Base-by-base conservation (phyloP, 2,329 filamentous ascomycete genomes). In the Aspergillus pseudoterreus region DNA sequence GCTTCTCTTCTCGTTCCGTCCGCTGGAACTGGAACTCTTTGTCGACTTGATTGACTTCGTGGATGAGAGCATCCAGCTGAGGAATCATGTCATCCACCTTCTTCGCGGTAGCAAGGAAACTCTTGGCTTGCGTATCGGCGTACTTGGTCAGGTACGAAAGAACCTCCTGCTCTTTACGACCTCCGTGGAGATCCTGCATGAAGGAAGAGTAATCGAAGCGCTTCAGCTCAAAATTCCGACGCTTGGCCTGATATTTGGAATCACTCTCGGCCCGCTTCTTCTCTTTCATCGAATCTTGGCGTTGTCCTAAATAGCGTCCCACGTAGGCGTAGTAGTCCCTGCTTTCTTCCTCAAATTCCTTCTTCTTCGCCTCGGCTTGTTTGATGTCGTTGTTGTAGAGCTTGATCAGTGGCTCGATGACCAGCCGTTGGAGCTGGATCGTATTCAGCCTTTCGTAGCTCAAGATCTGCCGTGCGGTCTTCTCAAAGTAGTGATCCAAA, bases 151-250 rank as follows among this genome's bases (percentile, higher is more conserved):
- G 79, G 66, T 96, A 89, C 1, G 92, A 97, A 27, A 99, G 74
- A 4, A 99, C 89, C 69, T 99, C 94, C 66, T 97, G 94, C 64
- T 99, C 94, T 69, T 97, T 99, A 56, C 94, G 86, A n/a, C 94
- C 94, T 27, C 94, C 94, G 57, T 97, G 94, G n/a, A 99, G 79
- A 75, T 99, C 94, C 65, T 97, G 92, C 89, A 99, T 95, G 67
- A 97, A 99, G 12, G 90, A 96, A 3, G 92, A 97, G 70, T 99
- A 99, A 71, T 99, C 95, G 64, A 99, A 99, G 9, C 95, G 86
- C 75, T 95, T 96, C 51, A 99, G 80, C 75, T 99, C 94, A 64
- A 99, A 99, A 61, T 91, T 96, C 42, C 90, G 86, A 59, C 92
- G 84, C 75, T 97, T 97, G 43, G 82, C 85, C 69, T 97, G 92